Evolutionary conservation across 805 yeast genomes (phyloP).

Genomic region (Yamadazyma philogaea): DNA sequence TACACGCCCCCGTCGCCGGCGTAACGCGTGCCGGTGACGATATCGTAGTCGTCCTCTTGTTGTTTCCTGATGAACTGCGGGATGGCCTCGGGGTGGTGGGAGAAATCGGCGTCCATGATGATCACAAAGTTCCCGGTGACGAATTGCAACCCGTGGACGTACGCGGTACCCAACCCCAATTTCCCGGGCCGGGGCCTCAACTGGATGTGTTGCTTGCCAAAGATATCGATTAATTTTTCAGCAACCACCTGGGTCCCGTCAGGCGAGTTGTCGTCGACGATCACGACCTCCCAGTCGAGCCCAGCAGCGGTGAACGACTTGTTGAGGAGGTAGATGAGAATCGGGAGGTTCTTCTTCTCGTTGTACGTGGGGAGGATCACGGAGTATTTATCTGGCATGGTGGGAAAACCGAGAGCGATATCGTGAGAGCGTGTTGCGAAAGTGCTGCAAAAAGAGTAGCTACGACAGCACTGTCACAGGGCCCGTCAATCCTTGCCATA

Average conservation of each 20-base stretch:
- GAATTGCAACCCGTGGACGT: conserved; percentile 69
- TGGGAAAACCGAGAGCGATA: no score
- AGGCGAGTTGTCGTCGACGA: conserved; percentile 78
- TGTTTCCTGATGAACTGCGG: conserved; percentile 72
- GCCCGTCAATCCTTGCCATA: no score
- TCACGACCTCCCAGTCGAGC: conserved; percentile 70
- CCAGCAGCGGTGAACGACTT: conserved; percentile 58
- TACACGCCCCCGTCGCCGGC: conserved; percentile 81
- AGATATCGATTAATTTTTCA: conserved; percentile 51
- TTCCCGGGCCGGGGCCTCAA: conserved; percentile 74
- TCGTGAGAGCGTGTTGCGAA: neutral
- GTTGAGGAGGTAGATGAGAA: conserved; percentile 64
- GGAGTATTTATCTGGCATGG: conserved; percentile 51
- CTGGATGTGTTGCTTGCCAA: conserved; percentile 59
- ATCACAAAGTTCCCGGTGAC: conserved; percentile 73
- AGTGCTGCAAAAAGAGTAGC: neutral
- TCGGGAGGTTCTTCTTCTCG: conserved; percentile 63
- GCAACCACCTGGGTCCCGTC: conserved; percentile 80
- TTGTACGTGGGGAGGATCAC: conserved; percentile 77
- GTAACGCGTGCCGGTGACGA: conserved; percentile 62
- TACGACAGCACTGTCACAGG: neutral
- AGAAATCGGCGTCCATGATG: conserved; percentile 83
- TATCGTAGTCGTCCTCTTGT: conserved; percentile 47
- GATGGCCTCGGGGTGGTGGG: conserved; percentile 78
- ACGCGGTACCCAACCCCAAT: conserved; percentile 77